Conservation (phyloP, 805 yeast species). For the Blastobotrys parvus region DNA sequence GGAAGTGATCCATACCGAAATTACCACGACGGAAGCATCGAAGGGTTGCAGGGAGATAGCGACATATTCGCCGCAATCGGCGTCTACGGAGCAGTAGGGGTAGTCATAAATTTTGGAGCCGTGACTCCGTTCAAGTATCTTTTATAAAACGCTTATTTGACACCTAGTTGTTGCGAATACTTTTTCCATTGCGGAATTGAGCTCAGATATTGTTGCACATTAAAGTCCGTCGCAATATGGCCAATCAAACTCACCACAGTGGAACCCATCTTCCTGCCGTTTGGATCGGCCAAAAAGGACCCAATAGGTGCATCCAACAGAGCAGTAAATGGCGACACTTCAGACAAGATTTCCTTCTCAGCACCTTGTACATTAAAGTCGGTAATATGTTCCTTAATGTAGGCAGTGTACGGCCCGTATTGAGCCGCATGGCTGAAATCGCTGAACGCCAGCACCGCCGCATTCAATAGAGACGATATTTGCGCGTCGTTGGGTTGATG, state of each 20-base stretch:
- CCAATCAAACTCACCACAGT: conserved; percentile 1
- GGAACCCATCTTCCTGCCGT: conserved; percentile 1
- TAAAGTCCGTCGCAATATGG: conserved; percentile 16
- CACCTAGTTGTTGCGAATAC: too few relatives aligned
- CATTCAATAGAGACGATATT: conserved; percentile 9
- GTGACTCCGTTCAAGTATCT: neutral
- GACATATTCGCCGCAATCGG: conserved; percentile 23
- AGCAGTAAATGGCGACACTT: too few relatives aligned
- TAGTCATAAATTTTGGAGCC: conserved; percentile 18
- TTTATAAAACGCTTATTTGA: too few relatives aligned
- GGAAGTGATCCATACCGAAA: conserved; percentile 10
- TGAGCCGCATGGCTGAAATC: conserved; percentile 15
- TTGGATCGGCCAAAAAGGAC: neutral
- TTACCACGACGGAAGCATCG: conserved; percentile 14
- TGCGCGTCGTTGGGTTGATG: conserved; percentile 6
- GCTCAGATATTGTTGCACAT: neutral
- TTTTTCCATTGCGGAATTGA: neutral
- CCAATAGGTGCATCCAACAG: conserved; percentile 2
- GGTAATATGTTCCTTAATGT: conserved; percentile 14
- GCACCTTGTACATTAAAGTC: conserved; percentile 22
- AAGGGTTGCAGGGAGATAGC: conserved; percentile 15
- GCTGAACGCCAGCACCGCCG: conserved; percentile 12
- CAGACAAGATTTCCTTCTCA: too few relatives aligned
- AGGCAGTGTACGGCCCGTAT: conserved; percentile 14
- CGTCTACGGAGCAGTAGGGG: conserved; percentile 22